A percentile compares a stretch with the other conserved stretches of the same genome.
phyloP scores from a whole-genome alignment of 371 early-diverging fungal species.

The Mucor plumbeus region DNA sequence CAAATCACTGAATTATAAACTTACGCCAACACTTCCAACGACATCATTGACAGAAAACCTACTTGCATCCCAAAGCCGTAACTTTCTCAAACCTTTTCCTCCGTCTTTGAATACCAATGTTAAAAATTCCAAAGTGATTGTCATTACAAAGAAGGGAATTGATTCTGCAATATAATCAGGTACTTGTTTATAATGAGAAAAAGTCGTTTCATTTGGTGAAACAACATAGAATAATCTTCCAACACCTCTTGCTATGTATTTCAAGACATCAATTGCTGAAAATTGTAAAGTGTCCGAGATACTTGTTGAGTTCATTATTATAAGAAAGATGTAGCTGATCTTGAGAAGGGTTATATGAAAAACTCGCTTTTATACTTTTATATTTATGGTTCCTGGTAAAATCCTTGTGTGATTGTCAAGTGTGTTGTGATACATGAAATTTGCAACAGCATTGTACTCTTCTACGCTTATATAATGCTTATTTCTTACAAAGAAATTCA shows the following conservation, averaged over 20 bases:
- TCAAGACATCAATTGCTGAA: background rate
- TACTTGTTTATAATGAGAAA: slow-evolving; percentile 42
- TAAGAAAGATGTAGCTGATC: background rate
- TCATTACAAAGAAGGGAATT: slow-evolving; percentile 55
- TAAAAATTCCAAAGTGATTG: slow-evolving; percentile 49
- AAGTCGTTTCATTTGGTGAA: slow-evolving; percentile 46
- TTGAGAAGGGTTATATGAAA: background rate
- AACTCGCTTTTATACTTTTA: background rate
- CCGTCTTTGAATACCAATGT: slow-evolving; percentile 34
- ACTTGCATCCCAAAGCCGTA: slow-evolving; percentile 44
- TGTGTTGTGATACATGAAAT: background rate
- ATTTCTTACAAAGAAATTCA: too few species aligned
- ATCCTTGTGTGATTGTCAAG: background rate
- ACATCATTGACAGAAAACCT: slow-evolving; percentile 59
- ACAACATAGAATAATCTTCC: slow-evolving; percentile 62
- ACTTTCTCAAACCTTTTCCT: slow-evolving; percentile 39
- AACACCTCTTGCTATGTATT: slow-evolving; percentile 20
- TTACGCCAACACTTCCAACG: slow-evolving; percentile 45
- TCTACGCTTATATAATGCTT: too few species aligned
- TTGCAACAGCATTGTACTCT: too few species aligned
- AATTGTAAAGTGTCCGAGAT: background rate
- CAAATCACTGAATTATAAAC: background rate
- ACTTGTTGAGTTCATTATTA: background rate
- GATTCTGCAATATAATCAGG: slow-evolving; percentile 60
- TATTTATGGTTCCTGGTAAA: background rate